Percentiles rank a stretch among this genome's conserved stretches.
Conservation (phyloP, 495 filamentous ascomycete species). For the Hypoxylon lienhwacheense region DNA sequence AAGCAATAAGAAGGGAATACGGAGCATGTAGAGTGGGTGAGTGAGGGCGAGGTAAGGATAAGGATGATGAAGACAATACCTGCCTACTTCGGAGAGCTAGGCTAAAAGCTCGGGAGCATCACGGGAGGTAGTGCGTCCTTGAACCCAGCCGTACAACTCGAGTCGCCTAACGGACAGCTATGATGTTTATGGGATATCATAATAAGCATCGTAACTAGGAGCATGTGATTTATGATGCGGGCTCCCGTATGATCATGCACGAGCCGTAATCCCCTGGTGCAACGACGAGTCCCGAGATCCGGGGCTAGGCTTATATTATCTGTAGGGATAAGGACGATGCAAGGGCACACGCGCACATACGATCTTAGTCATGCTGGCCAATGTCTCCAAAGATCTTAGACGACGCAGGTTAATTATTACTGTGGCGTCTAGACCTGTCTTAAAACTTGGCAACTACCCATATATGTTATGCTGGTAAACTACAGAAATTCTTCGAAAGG, state of each 20-base stretch:
- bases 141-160: slow-evolving; percentile 4
- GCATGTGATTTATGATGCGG: slow-evolving; percentile 18
- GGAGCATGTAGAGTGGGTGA: no score
- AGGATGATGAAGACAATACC: slow-evolving; percentile 38
- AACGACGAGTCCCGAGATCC: not conserved
- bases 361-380: not conserved
- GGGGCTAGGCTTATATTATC: no score
- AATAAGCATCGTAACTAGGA: slow-evolving; percentile 13
- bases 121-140: slow-evolving; percentile 8
- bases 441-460: slow-evolving; percentile 3
- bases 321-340: no score
- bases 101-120: slow-evolving; percentile 13
- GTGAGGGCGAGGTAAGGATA: no score
- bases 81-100: slow-evolving; percentile 21
- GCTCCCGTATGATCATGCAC: slow-evolving; percentile 21
- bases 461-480: not conserved
- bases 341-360: slow-evolving; percentile 1
- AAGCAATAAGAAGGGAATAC: no score
- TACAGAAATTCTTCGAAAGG: not conserved
- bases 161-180: slow-evolving; percentile 7
- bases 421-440: not conserved
- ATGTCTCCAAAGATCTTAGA: slow-evolving; percentile 2
- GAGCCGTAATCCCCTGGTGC: slow-evolving; percentile 6
- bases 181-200: slow-evolving; percentile 1
- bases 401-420: slow-evolving; percentile 12